These are phyloP conservation scores for Panellus pusillus DNA, from an alignment of 768 basidiomycete genomes.

Conservation along the genomic window DNA sequence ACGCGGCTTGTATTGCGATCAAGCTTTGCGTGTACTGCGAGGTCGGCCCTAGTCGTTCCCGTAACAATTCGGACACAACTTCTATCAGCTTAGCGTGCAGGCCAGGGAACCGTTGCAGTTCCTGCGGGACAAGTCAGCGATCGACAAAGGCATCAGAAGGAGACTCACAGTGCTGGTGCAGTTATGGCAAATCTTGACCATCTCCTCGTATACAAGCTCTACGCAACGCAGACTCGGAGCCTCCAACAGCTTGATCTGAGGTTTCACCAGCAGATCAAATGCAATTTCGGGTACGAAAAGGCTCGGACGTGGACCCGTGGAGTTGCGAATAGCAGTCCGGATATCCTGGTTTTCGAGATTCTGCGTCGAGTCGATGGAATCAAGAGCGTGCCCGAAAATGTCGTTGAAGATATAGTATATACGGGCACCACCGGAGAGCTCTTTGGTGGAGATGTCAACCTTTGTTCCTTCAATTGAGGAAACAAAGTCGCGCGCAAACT, in stretches of 20 bases:
- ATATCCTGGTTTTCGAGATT: conserved; percentile 95
- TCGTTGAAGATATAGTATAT: conserved; percentile 99
- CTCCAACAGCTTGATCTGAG: conserved; percentile 95
- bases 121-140: conserved; percentile 46
- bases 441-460: conserved; percentile 95
- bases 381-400: conserved; percentile 90
- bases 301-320: conserved; percentile 94
- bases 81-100: conserved; percentile 94
- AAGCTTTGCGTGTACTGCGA: conserved; percentile 95
- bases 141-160: neutral
- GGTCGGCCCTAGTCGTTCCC: conserved; percentile 94
- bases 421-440: conserved; percentile 94
- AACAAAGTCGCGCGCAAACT: conserved; percentile 95
- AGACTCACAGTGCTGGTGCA: conserved; percentile 83
- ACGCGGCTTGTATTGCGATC: conserved; percentile 96
- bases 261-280: conserved; percentile 95
- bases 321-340: conserved; percentile 96
- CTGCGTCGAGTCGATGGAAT: conserved; percentile 84
- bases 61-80: conserved; percentile 92
- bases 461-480: conserved; percentile 97
- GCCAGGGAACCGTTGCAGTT: conserved; percentile 92
- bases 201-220: conserved; percentile 96
- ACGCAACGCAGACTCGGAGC: conserved; percentile 94
- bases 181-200: conserved; percentile 99
- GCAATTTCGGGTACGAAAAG: conserved; percentile 97